These are phyloP conservation scores for Pichia cactophila DNA, from an alignment of 1,139 yeast genomes.

Conservation along the genomic window DNA sequence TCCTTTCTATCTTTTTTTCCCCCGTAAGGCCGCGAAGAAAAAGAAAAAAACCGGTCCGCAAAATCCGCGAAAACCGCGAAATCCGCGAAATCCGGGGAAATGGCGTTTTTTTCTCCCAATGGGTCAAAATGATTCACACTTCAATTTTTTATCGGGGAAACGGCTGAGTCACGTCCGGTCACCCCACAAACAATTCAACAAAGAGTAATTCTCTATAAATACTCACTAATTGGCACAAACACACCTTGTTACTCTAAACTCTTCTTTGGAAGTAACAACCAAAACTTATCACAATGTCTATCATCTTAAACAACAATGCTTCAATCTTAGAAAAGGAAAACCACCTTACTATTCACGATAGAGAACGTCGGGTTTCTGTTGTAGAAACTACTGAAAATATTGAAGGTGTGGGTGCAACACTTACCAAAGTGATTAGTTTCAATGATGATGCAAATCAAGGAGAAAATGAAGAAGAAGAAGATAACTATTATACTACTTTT, in stretches of 20 bases:
- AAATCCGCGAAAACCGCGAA: neutral
- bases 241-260: neutral
- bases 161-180: neutral
- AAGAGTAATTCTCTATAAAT: neutral
- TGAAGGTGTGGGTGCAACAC: constrained; percentile 5
- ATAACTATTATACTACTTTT: constrained; percentile 3
- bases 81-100: too few species aligned
- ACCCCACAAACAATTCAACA: neutral
- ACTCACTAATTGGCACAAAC: neutral
- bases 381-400: constrained; percentile 1
- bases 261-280: neutral
- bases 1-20: neutral
- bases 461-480: neutral
- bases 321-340: constrained; percentile 8
- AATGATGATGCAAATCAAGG: constrained; percentile 2
- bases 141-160: neutral
- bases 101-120: too few species aligned
- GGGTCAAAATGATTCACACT: neutral
- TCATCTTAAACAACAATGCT: constrained; percentile 10
- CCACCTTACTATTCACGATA: constrained; percentile 8
- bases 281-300: constrained; percentile 7
- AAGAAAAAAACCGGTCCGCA: neutral
- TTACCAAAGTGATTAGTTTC: constrained; percentile 8
- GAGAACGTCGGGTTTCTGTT: constrained; percentile 9
- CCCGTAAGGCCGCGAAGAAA: neutral